Evolutionary conservation across 2,329 filamentous ascomycete species (phyloP).

Genomic region (Drechslerella stenobrocha): DNA sequence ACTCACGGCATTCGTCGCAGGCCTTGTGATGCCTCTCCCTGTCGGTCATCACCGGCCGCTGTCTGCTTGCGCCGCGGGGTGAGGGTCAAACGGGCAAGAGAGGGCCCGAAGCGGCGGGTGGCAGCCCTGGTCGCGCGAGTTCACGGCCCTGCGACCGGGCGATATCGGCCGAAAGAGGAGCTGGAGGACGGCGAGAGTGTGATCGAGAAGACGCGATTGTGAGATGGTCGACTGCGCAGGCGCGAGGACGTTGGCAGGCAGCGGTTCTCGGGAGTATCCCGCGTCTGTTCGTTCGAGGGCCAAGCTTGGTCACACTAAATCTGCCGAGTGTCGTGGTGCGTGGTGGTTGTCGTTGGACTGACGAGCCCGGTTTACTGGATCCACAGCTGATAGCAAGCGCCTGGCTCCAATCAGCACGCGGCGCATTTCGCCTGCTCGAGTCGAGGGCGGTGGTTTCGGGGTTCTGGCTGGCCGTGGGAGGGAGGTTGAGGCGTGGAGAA

Average conservation of each 20-base stretch:
- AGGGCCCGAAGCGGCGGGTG: too few species aligned
- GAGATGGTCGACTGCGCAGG: too few species aligned
- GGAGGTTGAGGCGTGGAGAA: too few species aligned
- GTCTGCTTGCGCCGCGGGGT: not conserved
- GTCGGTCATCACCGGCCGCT: slow-evolving; percentile 34
- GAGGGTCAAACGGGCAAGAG: too few species aligned
- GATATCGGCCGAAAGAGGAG: too few species aligned
- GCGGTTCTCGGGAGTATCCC: not conserved
- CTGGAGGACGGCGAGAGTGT: too few species aligned
- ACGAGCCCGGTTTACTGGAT: not conserved
- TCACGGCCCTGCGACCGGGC: too few species aligned
- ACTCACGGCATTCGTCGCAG: slow-evolving; percentile 70
- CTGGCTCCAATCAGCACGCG: slow-evolving; percentile 2
- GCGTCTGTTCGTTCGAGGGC: not conserved
- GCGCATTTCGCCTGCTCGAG: slow-evolving; percentile 4
- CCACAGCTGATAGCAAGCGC: slow-evolving; percentile 2
- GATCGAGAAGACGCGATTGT: too few species aligned
- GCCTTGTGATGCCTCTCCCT: slow-evolving; percentile 62
- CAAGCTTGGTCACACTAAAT: not conserved
- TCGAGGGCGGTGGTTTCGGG: not conserved
- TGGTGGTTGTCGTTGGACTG: not conserved
- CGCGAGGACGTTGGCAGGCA: too few species aligned
- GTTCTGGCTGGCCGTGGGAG: not conserved
- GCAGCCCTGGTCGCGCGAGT: too few species aligned
- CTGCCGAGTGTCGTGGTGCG: not conserved